Evolutionary conservation across 805 yeast species (phyloP), one percentile per base, ranked within the genome.

Genomic region (Cyberlindnera nakhonratchasimensis): DNA sequence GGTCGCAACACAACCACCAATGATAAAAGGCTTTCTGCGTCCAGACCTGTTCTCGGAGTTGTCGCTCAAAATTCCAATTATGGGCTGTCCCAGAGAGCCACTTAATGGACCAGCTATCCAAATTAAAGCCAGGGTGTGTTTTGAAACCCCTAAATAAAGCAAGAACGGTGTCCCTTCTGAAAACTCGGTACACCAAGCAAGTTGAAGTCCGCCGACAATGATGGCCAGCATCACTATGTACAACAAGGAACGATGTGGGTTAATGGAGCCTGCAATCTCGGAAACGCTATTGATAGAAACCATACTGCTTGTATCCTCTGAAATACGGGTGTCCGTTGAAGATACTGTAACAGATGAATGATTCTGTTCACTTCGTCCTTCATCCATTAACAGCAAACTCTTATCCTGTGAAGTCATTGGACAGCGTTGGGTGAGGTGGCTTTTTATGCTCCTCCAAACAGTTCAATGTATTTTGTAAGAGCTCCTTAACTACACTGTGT

Each of bases 81-180:
- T 63, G 0, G 86, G 86, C 57, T 80, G 86, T 0, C 82, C 82
- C 18, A 80, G 48, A 1, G 80, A 69, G 1, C 86, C 86, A 12
- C 81, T 73, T 13, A 79, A 52, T 1, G 86, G 86, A 2, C 86
- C 84, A 1, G 84, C 83, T 18, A 80, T 69, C 86, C 86, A 80
- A 4, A 80, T 72, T 34, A 80, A 61, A 6, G 82, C 78, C 50
- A 80, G 58, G 1, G 69, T 52, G 18, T 75, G 70, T 51, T 77
- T 79, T 2, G 83, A 72, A 36, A 80, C 64, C 5, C 86, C 86
- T n/a, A 80, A 60, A 0, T 81, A 75, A n/a, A 79, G 59, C 13
- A 80, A 55, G 50, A 72, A 79, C 0, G 84, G 81, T 4, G 80
- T 78, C 3, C 82, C 82, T 48, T 78, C 80, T 5, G 80, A 71